Evolutionary conservation across 371 early-diverging fungal genomes (phyloP).

Genomic region (Rhizomucor miehei): DNA sequence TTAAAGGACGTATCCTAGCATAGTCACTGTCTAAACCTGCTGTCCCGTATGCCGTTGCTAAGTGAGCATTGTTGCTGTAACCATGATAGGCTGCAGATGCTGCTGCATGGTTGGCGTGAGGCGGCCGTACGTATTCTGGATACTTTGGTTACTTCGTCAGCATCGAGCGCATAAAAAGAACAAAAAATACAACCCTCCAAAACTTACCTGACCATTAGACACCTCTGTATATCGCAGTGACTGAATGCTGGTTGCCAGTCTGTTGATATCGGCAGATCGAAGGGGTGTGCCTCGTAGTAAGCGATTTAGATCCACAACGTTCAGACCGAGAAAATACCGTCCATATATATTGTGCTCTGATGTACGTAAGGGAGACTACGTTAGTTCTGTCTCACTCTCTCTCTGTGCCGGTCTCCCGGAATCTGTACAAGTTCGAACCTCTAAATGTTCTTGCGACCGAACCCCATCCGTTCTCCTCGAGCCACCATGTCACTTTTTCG

Average conservation of each 20-base stretch:
- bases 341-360: slow-evolving; percentile 20
- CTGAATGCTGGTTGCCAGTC: slow-evolving; percentile 25
- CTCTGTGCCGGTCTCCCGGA: neutral
- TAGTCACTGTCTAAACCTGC: slow-evolving; percentile 10
- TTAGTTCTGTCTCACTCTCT: neutral
- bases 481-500: slow-evolving; percentile 19
- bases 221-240: slow-evolving; percentile 12
- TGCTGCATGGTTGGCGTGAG: too few relatives aligned
- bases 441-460: slow-evolving; percentile 10
- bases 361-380: neutral
- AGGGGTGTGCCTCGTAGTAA: slow-evolving; percentile 19
- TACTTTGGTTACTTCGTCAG: slow-evolving; percentile 1
- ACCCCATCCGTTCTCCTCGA: slow-evolving; percentile 18
- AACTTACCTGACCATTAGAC: slow-evolving; percentile 7
- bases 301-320: slow-evolving; percentile 10
- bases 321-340: slow-evolving; percentile 14
- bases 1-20: slow-evolving; percentile 18
- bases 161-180: neutral
- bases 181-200: too few relatives aligned
- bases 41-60: neutral
- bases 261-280: slow-evolving; percentile 24
- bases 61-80: slow-evolving; percentile 6
- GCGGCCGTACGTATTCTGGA: too few relatives aligned
- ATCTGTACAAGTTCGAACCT: slow-evolving; percentile 6
- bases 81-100: neutral